Evolutionary conservation across 257 asterid species (phyloP).

Genomic region (Capsicum rhomboideum): DNA sequence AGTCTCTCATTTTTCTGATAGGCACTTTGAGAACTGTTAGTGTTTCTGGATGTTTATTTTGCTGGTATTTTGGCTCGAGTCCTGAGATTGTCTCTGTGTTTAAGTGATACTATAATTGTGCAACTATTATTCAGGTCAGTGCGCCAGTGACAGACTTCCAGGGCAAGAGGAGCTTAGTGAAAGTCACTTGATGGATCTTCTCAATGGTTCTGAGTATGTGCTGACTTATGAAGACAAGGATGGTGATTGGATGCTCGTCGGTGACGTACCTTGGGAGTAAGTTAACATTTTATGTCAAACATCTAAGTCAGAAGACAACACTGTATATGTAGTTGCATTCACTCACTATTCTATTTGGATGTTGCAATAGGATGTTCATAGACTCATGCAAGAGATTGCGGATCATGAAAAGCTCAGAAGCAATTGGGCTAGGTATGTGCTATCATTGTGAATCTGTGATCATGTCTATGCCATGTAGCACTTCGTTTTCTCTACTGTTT

Average conservation of each 20-base stretch:
- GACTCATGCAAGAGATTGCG: constrained; percentile 77
- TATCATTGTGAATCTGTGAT: background rate
- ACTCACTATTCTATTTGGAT: background rate
- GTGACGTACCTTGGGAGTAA: constrained; percentile 92
- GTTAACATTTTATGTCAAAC: constrained; percentile 5
- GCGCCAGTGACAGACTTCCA: constrained; percentile 30
- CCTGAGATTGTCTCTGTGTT: background rate
- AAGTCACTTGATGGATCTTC: constrained; percentile 50
- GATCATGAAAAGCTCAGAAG: constrained; percentile 88
- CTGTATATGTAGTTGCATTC: background rate
- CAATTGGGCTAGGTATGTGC: constrained; percentile 68
- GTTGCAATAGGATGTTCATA: constrained; percentile 63
- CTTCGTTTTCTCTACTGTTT: background rate
- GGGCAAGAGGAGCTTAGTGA: constrained; percentile 47
- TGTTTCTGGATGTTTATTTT: background rate
- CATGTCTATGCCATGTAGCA: background rate
- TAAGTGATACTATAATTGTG: background rate
- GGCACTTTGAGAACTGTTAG: background rate
- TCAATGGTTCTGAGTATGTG: constrained; percentile 60
- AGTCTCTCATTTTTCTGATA: background rate
- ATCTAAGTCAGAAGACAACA: background rate
- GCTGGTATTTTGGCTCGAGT: background rate
- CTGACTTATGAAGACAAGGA: constrained; percentile 75
- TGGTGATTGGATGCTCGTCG: constrained; percentile 92
- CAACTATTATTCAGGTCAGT: constrained; percentile 40